A percentile compares a stretch with the other conserved stretches of the same genome.
These are phyloP conservation scores for Botryotinia calthae DNA, from an alignment of 2,329 filamentous ascomycete species.

Conservation along the genomic window DNA sequence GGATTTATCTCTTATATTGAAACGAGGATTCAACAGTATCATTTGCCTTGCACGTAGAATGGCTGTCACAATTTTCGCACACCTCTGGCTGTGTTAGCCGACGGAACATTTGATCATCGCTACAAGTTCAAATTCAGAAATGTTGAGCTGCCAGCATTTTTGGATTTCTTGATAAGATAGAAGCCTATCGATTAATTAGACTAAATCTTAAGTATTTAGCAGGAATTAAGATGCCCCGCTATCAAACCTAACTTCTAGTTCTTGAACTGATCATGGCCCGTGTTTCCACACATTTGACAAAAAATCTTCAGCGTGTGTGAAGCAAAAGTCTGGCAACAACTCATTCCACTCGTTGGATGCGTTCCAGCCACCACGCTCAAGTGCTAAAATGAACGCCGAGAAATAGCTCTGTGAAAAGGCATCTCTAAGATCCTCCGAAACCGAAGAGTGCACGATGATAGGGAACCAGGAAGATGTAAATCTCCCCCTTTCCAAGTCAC, in stretches of 20 bases:
- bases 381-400: slow-evolving; percentile 45
- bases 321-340: slow-evolving; percentile 46
- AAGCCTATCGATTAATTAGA: background rate
- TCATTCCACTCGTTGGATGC: slow-evolving; percentile 46
- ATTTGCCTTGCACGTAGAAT: background rate
- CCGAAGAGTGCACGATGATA: slow-evolving; percentile 35
- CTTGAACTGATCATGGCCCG: background rate
- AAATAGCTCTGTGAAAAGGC: slow-evolving; percentile 39
- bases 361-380: slow-evolving; percentile 44
- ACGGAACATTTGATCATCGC: too few relatives aligned
- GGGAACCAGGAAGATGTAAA: slow-evolving; percentile 45
- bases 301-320: slow-evolving; percentile 45
- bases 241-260: too few relatives aligned
- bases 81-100: background rate
- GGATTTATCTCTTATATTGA: background rate
- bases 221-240: background rate
- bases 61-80: background rate
- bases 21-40: background rate
- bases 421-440: slow-evolving; percentile 39
- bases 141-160: background rate
- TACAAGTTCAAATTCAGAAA: background rate
- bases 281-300: slow-evolving; percentile 36
- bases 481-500: slow-evolving; percentile 48
- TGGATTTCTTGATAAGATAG: background rate
- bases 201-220: background rate